phyloP scores from a whole-genome alignment of 805 yeast genomes.

The Blastobotrys mokoenaii region DNA sequence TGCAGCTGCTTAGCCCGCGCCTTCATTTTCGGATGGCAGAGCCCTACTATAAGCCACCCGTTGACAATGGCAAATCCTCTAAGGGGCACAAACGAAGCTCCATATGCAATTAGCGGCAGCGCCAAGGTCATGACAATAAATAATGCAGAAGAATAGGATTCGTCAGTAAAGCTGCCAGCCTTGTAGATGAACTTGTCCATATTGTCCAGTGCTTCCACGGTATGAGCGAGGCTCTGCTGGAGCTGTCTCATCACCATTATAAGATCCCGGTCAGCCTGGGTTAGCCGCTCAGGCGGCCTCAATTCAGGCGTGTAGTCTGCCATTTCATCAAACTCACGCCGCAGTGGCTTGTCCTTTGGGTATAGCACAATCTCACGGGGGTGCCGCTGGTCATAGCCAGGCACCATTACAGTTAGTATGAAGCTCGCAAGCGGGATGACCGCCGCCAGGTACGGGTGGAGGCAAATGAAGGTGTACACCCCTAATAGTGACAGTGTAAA shows the following conservation, averaged over 20 bases:
- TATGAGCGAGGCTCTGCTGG: conserved; percentile 53
- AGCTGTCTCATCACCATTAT: conserved; percentile 27
- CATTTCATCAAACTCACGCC: conserved; percentile 18
- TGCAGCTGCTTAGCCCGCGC: conserved; percentile 23
- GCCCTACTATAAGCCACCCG: conserved; percentile 48
- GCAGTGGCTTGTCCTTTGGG: conserved; percentile 7
- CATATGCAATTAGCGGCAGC: conserved; percentile 34
- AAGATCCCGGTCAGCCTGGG: conserved; percentile 14
- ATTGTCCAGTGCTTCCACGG: conserved; percentile 42
- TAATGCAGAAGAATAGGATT: conserved; percentile 54
- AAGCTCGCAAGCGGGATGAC: conserved; percentile 54
- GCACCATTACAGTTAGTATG: conserved; percentile 52
- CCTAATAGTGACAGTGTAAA: conserved; percentile 55
- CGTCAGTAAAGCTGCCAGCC: conserved; percentile 61
- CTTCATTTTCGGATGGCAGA: conserved; percentile 52
- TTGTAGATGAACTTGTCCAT: conserved; percentile 50
- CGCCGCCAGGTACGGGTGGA: conserved; percentile 61
- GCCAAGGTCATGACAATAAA: conserved; percentile 29
- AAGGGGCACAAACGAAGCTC: conserved; percentile 43
- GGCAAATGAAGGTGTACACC: conserved; percentile 55
- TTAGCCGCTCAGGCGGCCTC: background rate
- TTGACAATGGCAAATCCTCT: conserved; percentile 42
- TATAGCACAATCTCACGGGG: conserved; percentile 30
- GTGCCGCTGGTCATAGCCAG: conserved; percentile 62
- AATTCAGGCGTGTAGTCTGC: conserved; percentile 11